Base-by-base conservation (phyloP, 2,329 filamentous ascomycete species). In the Aspergillus ibericus region DNA sequence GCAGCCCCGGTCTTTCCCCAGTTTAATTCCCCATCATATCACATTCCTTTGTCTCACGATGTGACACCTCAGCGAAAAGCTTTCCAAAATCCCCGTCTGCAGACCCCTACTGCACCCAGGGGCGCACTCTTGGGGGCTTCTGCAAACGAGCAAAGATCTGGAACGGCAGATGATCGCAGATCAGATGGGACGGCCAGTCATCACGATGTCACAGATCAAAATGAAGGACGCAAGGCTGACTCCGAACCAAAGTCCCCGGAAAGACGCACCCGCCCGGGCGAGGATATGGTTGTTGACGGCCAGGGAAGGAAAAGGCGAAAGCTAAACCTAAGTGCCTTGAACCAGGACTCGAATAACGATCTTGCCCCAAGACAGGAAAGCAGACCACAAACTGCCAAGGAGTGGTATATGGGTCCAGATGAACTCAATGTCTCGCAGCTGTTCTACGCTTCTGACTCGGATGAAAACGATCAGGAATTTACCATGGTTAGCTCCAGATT, bases 361-460 rank as follows among this genome's bases (percentile, higher is more conserved):
- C n/a, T 47, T 27, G 36, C 46, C 7, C 9, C 29, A 15, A 50
- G 52, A 13, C 18, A 5, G 5, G 22, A 47, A 36, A 13, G 51
- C 38, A 25, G 16, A 8, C n/a, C 13, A 12, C 6, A 38, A 27
- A 15, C 18, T 22, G 13, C 56, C 10, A 58, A 58, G 20, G 48
- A 58, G 6, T 71, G 69, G 69, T 81, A 80, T 62, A 71, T 80
- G 29, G 75, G 77, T 1, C 70, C 68, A 16, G 56, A 68, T n/a
- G 72, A 70, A 29, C 56, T 79, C n/a, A 63, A 68, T 22, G 66
- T 76, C 5, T 71, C 78, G 49, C 68, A 76, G 49, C 56, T 82
- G 5, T 82, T 82, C 64, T 81, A 81, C 57, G 59, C 74, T 56
- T 64, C 71, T 50, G 55, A 74, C 6, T 35, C 64, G 27, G 63